Conservation (phyloP, 768 basidiomycete genomes). For the Boletus rubroflammeus region DNA sequence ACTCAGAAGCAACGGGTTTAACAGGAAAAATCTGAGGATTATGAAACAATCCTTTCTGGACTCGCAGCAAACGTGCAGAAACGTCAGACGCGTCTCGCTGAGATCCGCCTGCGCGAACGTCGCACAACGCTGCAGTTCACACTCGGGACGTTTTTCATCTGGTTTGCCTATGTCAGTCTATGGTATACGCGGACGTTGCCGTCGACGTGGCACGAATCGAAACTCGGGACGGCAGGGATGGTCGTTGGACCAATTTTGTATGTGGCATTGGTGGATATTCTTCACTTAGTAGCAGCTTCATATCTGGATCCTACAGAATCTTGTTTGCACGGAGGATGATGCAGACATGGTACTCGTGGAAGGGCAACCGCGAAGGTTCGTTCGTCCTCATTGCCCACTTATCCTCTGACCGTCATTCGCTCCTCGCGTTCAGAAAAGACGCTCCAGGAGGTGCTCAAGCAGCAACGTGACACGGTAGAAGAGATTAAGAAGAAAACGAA, state of each 20-base stretch:
- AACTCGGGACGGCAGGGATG: constrained; percentile 45
- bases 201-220: constrained; percentile 24
- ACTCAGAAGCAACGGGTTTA: not conserved
- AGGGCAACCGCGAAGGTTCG: constrained; percentile 75
- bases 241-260: constrained; percentile 76
- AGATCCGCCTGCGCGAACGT: constrained; percentile 82
- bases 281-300: constrained; percentile 2
- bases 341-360: constrained; percentile 79
- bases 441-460: constrained; percentile 65
- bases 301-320: constrained; percentile 40
- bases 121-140: constrained; percentile 75
- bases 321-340: constrained; percentile 77
- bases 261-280: constrained; percentile 29
- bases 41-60: constrained; percentile 65
- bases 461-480: constrained; percentile 83
- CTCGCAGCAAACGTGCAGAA: constrained; percentile 69
- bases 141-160: constrained; percentile 68
- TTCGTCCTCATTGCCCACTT: not conserved
- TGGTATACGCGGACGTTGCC: constrained; percentile 70
- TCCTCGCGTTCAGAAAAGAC: constrained; percentile 59
- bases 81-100: constrained; percentile 69
- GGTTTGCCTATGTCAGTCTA: constrained; percentile 67
- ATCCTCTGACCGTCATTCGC: not conserved
- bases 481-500: constrained; percentile 98
- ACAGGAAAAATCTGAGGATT: constrained; percentile 51